Conservation (phyloP, 106 monocot species). For the Apostasia shenzhenica region DNA sequence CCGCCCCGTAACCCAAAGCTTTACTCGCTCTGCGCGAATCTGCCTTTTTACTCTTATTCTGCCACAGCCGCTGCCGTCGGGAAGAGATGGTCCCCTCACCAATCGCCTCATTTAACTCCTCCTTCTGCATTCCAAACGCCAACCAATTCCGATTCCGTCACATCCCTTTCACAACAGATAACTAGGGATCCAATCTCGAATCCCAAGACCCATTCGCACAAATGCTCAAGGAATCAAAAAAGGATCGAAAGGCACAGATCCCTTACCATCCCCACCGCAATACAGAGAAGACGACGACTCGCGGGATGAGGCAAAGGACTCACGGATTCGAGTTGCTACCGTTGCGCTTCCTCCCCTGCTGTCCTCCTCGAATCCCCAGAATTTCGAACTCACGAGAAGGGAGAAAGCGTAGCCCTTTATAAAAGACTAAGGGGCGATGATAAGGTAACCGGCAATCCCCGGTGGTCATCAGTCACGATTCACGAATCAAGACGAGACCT, state of each 20-base stretch:
- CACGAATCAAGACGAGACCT: too few relatives aligned
- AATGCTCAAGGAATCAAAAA: neutral
- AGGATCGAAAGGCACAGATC: neutral
- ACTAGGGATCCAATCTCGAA: neutral
- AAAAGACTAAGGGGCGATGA: too few relatives aligned
- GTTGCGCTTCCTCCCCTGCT: neutral
- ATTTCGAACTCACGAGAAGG: too few relatives aligned
- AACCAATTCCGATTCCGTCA: neutral
- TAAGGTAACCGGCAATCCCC: too few relatives aligned
- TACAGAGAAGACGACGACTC: neutral
- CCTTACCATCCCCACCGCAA: conserved; percentile 1
- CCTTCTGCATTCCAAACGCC: neutral
- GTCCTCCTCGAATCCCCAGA: neutral
- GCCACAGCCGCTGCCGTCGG: neutral
- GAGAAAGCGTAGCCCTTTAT: too few relatives aligned
- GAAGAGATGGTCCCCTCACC: neutral
- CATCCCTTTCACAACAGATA: neutral
- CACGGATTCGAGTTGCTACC: neutral
- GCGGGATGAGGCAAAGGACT: neutral
- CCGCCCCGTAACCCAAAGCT: neutral
- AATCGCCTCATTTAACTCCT: neutral
- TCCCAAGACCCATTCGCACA: neutral
- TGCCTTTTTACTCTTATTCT: conserved; percentile 7
- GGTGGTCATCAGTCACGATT: too few relatives aligned
- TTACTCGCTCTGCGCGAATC: conserved; percentile 8